phyloP scores from a whole-genome alignment of 441 rosid genomes.

The Brassica balearica region DNA sequence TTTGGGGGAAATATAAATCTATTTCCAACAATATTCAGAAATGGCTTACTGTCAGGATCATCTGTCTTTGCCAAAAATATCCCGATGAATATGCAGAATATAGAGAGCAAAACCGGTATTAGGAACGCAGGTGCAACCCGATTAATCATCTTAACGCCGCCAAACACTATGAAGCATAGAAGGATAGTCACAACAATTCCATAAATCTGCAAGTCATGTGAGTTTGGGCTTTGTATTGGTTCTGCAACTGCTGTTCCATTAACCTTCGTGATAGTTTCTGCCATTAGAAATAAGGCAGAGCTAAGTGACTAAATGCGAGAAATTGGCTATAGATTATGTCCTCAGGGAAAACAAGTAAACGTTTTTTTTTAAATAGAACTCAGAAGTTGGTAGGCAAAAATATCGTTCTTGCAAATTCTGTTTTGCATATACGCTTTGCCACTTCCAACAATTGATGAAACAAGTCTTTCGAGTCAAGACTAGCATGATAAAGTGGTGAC shows the following conservation, averaged over 20 bases:
- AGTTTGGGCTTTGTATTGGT: conserved; percentile 77
- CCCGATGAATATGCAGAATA: conserved; percentile 93
- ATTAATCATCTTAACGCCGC: conserved; percentile 99
- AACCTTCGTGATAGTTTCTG: conserved; percentile 78
- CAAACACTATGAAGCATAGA: conserved; percentile 96
- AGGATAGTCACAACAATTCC: conserved; percentile 92
- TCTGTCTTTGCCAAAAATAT: conserved; percentile 71
- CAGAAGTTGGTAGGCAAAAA: conserved; percentile 22
- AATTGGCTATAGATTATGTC: conserved; percentile 15
- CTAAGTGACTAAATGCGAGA: conserved; percentile 21
- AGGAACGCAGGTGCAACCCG: conserved; percentile 99
- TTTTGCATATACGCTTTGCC: conserved; percentile 24
- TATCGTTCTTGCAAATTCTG: conserved; percentile 27
- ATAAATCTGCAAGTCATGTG: conserved; percentile 95
- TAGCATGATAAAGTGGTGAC: conserved; percentile 12
- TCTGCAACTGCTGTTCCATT: conserved; percentile 64
- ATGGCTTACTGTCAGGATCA: conserved; percentile 73
- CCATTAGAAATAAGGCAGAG: conserved; percentile 43
- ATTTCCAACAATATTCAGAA: conserved; percentile 29
- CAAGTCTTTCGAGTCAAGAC: conserved; percentile 16
- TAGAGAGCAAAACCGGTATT: conserved; percentile 85
- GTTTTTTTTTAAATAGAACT: conserved; percentile 22
- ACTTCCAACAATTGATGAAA: conserved; percentile 37
- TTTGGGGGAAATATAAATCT: background rate
- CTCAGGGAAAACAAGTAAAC: conserved; percentile 18